These are phyloP conservation scores for Plasmopara muralis DNA, from an alignment of 352 stramenopile species.

Conservation along the genomic window DNA sequence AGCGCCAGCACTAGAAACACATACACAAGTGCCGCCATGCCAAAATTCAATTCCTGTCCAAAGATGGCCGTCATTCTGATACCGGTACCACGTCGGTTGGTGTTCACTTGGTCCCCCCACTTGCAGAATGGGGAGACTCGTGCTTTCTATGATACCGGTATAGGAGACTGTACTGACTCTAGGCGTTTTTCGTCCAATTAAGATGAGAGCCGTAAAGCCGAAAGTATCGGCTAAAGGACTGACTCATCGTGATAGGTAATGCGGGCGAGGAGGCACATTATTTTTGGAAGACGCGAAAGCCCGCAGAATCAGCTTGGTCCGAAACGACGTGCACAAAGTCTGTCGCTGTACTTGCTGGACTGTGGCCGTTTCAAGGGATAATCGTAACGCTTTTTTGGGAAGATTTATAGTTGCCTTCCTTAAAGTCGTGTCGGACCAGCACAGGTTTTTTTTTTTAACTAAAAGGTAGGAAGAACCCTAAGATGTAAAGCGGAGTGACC, in stretches of 20 bases:
- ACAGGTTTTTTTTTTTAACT: too few relatives aligned
- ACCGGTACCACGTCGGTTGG: constrained; percentile 3
- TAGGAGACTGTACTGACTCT: constrained; percentile 13
- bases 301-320: neutral
- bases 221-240: constrained; percentile 4
- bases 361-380: constrained; percentile 2
- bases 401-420: too few relatives aligned
- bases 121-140: constrained; percentile 14
- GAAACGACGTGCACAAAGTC: neutral
- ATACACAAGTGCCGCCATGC: constrained; percentile 69
- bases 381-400: neutral
- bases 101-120: constrained; percentile 5
- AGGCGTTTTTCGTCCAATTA: constrained; percentile 10
- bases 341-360: constrained; percentile 5
- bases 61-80: constrained; percentile 72
- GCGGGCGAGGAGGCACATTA: neutral
- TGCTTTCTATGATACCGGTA: constrained; percentile 8
- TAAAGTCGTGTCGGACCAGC: too few relatives aligned
- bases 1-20: constrained; percentile 67
- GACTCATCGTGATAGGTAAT: too few relatives aligned
- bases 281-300: neutral
- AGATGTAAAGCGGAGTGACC: too few relatives aligned
- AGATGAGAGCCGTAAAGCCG: neutral
- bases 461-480: too few relatives aligned
- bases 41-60: constrained; percentile 60